These are phyloP conservation scores for Claviceps pazoutovae DNA, from an alignment of 2,329 filamentous ascomycete species.

Conservation along the genomic window DNA sequence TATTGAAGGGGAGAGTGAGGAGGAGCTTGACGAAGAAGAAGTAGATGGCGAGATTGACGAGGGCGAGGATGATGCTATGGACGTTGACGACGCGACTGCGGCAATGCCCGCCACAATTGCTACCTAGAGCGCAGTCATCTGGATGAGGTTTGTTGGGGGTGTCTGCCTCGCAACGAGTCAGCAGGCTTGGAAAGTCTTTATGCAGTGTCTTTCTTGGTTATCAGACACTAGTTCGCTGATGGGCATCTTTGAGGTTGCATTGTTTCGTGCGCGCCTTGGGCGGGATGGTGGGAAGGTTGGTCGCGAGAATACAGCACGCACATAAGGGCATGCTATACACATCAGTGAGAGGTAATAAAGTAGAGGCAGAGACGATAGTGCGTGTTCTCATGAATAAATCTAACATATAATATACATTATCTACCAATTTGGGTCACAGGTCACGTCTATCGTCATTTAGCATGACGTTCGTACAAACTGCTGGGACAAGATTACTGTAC, in stretches of 20 bases:
- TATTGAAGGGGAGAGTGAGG: slow-evolving; percentile 63
- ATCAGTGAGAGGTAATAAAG: not conserved
- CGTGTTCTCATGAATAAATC: not conserved
- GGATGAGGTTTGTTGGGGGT: not conserved
- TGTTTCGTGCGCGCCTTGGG: not conserved
- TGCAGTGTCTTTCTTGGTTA: not conserved
- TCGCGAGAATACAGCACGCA: not conserved
- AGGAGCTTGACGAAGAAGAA: slow-evolving; percentile 51
- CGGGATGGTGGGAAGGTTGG: not conserved
- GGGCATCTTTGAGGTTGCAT: not conserved
- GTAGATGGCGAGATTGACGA: slow-evolving; percentile 16
- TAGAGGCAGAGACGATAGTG: not conserved
- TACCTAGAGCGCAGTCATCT: slow-evolving; percentile 12
- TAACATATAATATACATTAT: too few species aligned
- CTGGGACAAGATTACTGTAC: too few species aligned
- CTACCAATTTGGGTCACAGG: too few species aligned
- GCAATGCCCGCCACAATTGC: slow-evolving; percentile 23
- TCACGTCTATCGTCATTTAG: too few species aligned
- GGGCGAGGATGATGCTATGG: slow-evolving; percentile 32
- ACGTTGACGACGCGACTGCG: slow-evolving; percentile 28
- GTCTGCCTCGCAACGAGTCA: not conserved
- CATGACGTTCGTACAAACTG: too few species aligned
- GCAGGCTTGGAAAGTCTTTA: too few species aligned
- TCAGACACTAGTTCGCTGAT: not conserved
- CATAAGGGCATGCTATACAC: not conserved